These are phyloP conservation scores for Aspergillus kassunensis DNA, from an alignment of 495 filamentous ascomycete species.

Conservation along the genomic window DNA sequence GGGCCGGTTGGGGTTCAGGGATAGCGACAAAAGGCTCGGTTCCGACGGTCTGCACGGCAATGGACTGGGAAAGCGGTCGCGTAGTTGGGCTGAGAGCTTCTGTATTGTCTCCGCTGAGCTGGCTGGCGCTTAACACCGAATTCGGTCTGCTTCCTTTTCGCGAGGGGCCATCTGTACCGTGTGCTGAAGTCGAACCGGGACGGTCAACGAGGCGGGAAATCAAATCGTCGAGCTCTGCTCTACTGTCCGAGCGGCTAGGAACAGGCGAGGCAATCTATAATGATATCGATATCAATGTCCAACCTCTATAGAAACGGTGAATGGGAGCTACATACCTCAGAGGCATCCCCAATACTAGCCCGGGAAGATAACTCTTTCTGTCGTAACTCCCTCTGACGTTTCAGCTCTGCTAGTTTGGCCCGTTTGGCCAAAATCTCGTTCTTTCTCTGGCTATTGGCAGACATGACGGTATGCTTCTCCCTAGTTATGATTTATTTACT, in stretches of 20 bases:
- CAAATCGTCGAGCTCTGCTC: conserved; percentile 76
- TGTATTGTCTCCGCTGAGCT: conserved; percentile 66
- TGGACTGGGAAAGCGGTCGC: conserved; percentile 40
- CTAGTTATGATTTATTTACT: conserved; percentile 23
- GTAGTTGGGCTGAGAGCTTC: conserved; percentile 41
- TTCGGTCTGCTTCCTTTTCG: conserved; percentile 74
- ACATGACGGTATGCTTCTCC: conserved; percentile 24
- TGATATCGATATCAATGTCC: neutral
- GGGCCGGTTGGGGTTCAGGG: conserved; percentile 65
- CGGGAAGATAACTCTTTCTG: conserved; percentile 66
- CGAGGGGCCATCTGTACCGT: conserved; percentile 59
- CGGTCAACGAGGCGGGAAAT: conserved; percentile 77
- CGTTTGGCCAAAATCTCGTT: conserved; percentile 93
- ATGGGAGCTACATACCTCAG: conserved; percentile 39
- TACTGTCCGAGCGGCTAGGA: conserved; percentile 63
- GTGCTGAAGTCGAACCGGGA: conserved; percentile 67
- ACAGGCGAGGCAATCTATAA: conserved; percentile 62
- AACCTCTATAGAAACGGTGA: neutral
- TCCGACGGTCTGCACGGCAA: conserved; percentile 65
- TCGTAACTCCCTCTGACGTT: conserved; percentile 80
- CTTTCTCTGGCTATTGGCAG: conserved; percentile 61
- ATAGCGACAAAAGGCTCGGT: conserved; percentile 66
- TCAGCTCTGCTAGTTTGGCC: conserved; percentile 92
- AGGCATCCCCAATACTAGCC: conserved; percentile 57
- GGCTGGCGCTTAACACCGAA: conserved; percentile 72